Percentiles rank a stretch among this genome's conserved stretches.
phyloP scores from a whole-genome alignment of 106 monocot species.

The Phalaenopsis aphrodite region DNA sequence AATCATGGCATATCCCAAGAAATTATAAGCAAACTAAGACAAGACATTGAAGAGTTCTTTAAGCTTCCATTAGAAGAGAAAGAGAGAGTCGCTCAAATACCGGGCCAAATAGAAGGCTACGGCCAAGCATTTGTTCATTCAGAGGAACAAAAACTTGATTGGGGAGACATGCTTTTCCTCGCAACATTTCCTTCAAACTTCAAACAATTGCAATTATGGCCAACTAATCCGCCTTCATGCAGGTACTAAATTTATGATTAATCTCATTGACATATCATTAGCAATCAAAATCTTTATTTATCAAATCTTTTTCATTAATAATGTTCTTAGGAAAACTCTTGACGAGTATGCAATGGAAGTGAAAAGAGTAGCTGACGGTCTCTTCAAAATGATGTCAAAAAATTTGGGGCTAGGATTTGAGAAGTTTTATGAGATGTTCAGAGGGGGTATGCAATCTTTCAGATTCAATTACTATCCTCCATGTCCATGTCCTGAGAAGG shows the following conservation, averaged over 20 bases:
- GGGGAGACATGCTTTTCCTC: slow-evolving; percentile 34
- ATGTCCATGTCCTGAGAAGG: slow-evolving; percentile 15
- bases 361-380: slow-evolving; percentile 9
- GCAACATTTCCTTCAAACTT: slow-evolving; percentile 8
- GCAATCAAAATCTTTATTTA: too few relatives aligned
- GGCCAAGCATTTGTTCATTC: slow-evolving; percentile 32
- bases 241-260: neutral
- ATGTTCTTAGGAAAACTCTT: slow-evolving; percentile 11
- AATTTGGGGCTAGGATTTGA: slow-evolving; percentile 11
- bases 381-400: slow-evolving; percentile 13
- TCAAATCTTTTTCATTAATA: neutral
- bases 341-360: slow-evolving; percentile 17
- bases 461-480: slow-evolving; percentile 37
- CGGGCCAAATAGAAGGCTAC: slow-evolving; percentile 25
- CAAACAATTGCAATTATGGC: slow-evolving; percentile 29
- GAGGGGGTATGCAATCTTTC: slow-evolving; percentile 7
- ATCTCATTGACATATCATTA: neutral
- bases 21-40: slow-evolving; percentile 15
- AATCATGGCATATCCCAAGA: slow-evolving; percentile 23
- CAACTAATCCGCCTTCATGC: slow-evolving; percentile 12
- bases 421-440: slow-evolving; percentile 1
- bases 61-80: slow-evolving; percentile 22
- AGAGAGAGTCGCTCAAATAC: slow-evolving; percentile 12
- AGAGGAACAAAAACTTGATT: slow-evolving; percentile 37
- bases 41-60: slow-evolving; percentile 27